A percentile compares a stretch with the other conserved stretches of the same genome.
phyloP scores from a whole-genome alignment of 164 flowering plant genomes.

The Nymphaea colorata region DNA sequence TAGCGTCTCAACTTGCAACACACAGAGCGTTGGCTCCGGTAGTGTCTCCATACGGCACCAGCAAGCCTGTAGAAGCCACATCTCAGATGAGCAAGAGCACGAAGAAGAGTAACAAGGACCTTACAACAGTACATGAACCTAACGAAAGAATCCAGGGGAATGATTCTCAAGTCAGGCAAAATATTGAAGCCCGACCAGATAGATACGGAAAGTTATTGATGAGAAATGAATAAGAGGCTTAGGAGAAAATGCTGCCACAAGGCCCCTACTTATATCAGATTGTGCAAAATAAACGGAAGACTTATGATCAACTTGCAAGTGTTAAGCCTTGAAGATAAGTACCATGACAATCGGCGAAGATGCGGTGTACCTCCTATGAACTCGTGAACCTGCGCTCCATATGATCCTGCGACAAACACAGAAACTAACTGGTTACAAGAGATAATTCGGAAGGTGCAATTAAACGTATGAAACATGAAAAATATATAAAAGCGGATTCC shows the following conservation, averaged over 20 bases:
- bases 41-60: conserved; percentile 72
- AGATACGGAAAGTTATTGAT: too few species aligned
- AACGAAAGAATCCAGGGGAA: too few species aligned
- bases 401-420: conserved; percentile 40
- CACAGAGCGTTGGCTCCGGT: conserved; percentile 67
- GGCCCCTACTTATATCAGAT: too few species aligned
- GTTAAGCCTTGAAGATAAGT: background rate
- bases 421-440: background rate
- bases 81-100: background rate
- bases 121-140: too few species aligned
- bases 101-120: background rate
- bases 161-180: too few species aligned
- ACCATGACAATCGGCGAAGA: conserved; percentile 62
- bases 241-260: too few species aligned
- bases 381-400: conserved; percentile 72
- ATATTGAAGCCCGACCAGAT: too few species aligned
- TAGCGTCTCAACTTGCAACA: conserved; percentile 51
- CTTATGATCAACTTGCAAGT: background rate
- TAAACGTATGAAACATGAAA: too few species aligned
- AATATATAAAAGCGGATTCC: too few species aligned
- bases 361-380: conserved; percentile 63
- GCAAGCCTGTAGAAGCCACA: conserved; percentile 42
- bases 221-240: too few species aligned
- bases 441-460: too few species aligned
- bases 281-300: background rate